Conservation (phyloP, 805 yeast genomes). For the Starmera quercuum region DNA sequence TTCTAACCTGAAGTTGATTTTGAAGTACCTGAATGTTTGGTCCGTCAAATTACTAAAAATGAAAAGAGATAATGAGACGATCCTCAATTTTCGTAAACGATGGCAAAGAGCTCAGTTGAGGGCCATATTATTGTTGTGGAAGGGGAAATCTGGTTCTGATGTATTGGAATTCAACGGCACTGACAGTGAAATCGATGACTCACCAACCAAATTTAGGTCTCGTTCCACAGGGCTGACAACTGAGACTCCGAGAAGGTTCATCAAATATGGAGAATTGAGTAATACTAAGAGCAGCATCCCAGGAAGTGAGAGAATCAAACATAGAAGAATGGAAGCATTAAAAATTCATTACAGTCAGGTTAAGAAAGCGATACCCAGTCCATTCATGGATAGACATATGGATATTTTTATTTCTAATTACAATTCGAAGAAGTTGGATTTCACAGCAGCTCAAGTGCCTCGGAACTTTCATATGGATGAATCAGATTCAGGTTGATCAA, state of each 20-base stretch:
- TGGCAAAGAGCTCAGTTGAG: constrained; percentile 33
- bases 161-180: constrained; percentile 2
- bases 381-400: constrained; percentile 16
- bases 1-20: constrained; percentile 12
- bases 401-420: too few relatives aligned
- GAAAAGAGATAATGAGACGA: constrained; percentile 25
- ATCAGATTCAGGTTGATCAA: too few relatives aligned
- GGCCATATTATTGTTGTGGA: constrained; percentile 29
- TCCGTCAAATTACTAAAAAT: constrained; percentile 24
- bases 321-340: constrained; percentile 27
- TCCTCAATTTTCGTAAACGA: constrained; percentile 24
- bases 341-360: constrained; percentile 26
- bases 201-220: constrained; percentile 13
- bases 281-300: constrained; percentile 20
- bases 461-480: neutral
- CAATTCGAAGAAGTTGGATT: too few relatives aligned
- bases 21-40: constrained; percentile 25
- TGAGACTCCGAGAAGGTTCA: neutral
- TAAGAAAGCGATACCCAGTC: constrained; percentile 30
- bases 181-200: constrained; percentile 12
- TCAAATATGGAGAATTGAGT: neutral
- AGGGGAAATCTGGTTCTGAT: constrained; percentile 10
- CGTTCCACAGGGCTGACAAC: neutral
- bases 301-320: constrained; percentile 28
- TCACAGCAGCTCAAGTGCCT: neutral